Evolutionary conservation across 306 rosid genomes (phyloP).

Genomic region (Acacia melanoxylon): DNA sequence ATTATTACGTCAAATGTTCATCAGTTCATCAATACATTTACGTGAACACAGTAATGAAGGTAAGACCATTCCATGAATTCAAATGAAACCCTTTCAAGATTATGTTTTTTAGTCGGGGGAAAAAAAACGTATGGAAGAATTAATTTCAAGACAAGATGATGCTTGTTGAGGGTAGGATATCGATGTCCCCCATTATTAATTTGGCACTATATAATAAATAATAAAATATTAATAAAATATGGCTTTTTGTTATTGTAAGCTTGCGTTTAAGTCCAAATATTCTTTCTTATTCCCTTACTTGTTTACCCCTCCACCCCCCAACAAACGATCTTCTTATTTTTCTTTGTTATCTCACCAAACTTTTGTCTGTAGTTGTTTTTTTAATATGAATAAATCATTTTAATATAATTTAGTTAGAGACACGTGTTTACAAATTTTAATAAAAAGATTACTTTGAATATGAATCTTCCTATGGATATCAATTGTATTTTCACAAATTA

Average conservation of each 20-base stretch:
- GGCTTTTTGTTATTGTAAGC: not conserved
- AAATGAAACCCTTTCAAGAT: not conserved
- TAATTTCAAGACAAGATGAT: not conserved
- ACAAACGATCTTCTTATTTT: not conserved
- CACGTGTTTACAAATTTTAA: not conserved
- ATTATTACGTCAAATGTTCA: no score
- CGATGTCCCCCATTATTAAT: not conserved
- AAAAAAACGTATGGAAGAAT: not conserved
- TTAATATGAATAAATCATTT: not conserved
- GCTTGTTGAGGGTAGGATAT: not conserved
- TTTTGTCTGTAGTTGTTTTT: not conserved
- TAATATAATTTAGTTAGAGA: not conserved
- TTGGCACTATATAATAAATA: not conserved
- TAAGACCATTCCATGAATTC: not conserved
- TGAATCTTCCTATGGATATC: not conserved
- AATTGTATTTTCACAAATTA: not conserved
- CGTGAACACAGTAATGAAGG: no score
- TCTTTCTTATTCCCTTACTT: not conserved
- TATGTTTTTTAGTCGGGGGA: not conserved
- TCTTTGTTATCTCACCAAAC: constrained; percentile 21
- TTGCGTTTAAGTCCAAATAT: not conserved
- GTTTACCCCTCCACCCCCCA: not conserved
- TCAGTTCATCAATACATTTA: no score
- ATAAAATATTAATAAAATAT: not conserved
- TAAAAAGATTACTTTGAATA: not conserved